Base-by-base conservation (phyloP, 1,284 basidiomycete genomes). In the Pseudozyma sp. region DNA sequence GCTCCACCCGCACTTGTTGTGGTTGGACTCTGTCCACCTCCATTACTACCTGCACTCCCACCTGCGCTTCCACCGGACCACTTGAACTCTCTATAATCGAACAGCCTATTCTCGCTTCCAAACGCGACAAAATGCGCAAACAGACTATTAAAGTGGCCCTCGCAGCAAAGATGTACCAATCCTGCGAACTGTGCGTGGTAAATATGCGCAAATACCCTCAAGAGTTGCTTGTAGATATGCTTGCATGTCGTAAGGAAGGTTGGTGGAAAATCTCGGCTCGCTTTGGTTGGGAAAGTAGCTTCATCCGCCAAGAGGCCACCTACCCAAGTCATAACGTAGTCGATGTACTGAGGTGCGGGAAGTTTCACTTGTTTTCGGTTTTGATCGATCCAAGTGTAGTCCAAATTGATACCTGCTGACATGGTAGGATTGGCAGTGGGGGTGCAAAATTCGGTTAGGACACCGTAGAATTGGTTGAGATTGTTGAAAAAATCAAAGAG, bases 281-380 rank as follows among this genome's bases (percentile, higher is more conserved):
- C 92, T 87, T 97, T 97, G 9, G 95, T 97, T 1, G 96, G 96
- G 87, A 99, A 99, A 34, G 92, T 91, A 67, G 87, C 89, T 81
- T 97, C 95, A 86, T 98, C 96, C 78, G 95, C 92, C 40, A 98
- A 88, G 34, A 97, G 88, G 81, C 95, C 95, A 83, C 97, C 94
- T 6, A 97, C 90, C 95, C 95, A 98, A 12, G 94, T 95, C 93
- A 98, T 95, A 74, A 98, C 95, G 85, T 96, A 99, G 87, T 99
- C 96, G 74, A 98, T 95, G 86, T 99, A 98, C 31, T 94, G 96
- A 7, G 96, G 93, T 4, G 96, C 96, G 14, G 96, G 92, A 0
- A 99, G 88, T 77, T 96, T 91, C 44, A 98, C 93, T 77, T 92
- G 92, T 85, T 95, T 95, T 60, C 95, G 92, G 40, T 84, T 81